Base-by-base conservation (phyloP, 352 stramenopile species). In the Phytophthora sojae region DNA sequence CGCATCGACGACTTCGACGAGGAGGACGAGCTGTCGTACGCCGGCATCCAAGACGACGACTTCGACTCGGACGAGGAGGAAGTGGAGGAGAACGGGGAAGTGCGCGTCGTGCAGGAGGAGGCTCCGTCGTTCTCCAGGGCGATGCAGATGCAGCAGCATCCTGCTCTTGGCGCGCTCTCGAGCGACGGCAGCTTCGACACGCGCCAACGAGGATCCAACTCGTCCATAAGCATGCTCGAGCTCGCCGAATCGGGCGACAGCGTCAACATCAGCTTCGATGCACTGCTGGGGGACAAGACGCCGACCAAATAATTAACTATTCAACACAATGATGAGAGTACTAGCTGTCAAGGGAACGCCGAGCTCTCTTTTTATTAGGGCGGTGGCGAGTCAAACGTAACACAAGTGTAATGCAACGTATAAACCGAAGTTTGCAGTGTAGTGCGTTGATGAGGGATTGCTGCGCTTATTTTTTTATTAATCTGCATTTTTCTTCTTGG, bases 1-100 rank as follows among this genome's bases (percentile, higher is more conserved):
- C 69, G 80, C 0, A 81, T 92, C 64, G 86, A 94, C 63, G 86
- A 94, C 47, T 61, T 85, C 0, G 55, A 87, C 5, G 82, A 90
- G 32, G 82, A 88, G 30, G 80, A 87, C 44, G 71, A 77, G 15
- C 49, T 76, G 37, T 78, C 61, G n/a, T 82, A 78, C 55, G 70
- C 65, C 15, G 73, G 73, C n/a, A 75, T 83, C 29, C 62, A 76
- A 21, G 72, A 79, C 51, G 76, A 80, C 19, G 72, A 79, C 30
- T 69, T 72, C 37, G 69, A 81, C 49, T 71, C 67, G 32, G 65
- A 76, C 9, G 73, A 83, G 47, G 75, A 79, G 49, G 74, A 79
- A 42, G 26, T 70, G 14, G 53, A 63, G 19, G 51, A 64, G 15
- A 67, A 59, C 47, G 50, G 64, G 1, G 17, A 61, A 39, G 35